Evolutionary conservation across 2,329 filamentous ascomycete genomes (phyloP).

Genomic region (Sporothrix pallida): DNA sequence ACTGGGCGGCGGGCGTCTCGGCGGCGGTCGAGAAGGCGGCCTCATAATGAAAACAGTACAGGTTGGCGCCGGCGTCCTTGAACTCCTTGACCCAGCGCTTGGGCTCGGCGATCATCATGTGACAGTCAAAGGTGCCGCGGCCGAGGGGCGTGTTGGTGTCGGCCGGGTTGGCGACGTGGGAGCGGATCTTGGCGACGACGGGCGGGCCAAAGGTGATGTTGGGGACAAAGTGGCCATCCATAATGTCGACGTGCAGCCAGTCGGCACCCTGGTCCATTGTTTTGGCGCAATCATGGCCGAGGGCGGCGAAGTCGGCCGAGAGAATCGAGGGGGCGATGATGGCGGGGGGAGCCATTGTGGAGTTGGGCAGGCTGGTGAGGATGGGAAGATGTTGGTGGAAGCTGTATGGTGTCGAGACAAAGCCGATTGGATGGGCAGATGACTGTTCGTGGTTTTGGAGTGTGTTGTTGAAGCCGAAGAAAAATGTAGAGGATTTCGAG

Average conservation of each 20-base stretch:
- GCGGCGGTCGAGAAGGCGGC: slow-evolving; percentile 88
- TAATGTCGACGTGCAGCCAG: slow-evolving; percentile 95
- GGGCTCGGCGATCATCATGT: slow-evolving; percentile 99
- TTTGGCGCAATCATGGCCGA: slow-evolving; percentile 83
- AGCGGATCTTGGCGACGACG: slow-evolving; percentile 91
- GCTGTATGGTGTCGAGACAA: background rate
- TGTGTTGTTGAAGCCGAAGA: background rate
- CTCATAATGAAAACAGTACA: slow-evolving; percentile 99
- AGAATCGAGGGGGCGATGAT: slow-evolving; percentile 99
- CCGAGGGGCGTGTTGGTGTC: slow-evolving; percentile 63
- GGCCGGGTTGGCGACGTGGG: slow-evolving; percentile 73
- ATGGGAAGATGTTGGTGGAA: background rate
- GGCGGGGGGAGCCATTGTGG: slow-evolving; percentile 78
- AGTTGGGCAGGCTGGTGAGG: background rate
- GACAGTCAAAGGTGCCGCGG: slow-evolving; percentile 96
- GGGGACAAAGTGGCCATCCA: slow-evolving; percentile 97
- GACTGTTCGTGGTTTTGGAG: background rate
- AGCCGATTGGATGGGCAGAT: background rate
- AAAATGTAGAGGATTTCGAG: background rate
- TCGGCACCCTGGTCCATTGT: slow-evolving; percentile 88
- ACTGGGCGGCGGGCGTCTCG: slow-evolving; percentile 73
- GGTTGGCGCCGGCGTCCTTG: slow-evolving; percentile 88
- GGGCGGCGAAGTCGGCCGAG: slow-evolving; percentile 89
- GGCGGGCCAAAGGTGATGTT: slow-evolving; percentile 97
- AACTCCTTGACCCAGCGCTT: slow-evolving; percentile 99